These are phyloP conservation scores for Dalbergia oliveri DNA, from an alignment of 306 rosid species.

Conservation along the genomic window DNA sequence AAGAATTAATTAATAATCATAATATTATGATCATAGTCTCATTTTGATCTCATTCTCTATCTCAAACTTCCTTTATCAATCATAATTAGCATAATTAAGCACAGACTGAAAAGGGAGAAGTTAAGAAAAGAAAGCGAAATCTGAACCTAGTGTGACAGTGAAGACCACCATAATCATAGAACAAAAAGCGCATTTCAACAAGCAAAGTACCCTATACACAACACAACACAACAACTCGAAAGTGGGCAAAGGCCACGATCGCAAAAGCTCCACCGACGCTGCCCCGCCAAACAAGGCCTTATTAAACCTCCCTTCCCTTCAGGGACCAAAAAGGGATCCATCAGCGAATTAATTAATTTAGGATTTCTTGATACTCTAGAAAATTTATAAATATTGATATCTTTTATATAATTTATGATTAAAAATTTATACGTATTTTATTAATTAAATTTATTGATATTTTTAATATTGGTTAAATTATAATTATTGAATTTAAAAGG, in stretches of 20 bases:
- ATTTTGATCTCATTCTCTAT: not conserved
- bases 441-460: no score
- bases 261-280: conserved; percentile 48
- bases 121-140: not conserved
- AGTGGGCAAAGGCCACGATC: conserved; percentile 33
- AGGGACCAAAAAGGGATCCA: conserved; percentile 32
- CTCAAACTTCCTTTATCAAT: not conserved
- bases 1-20: not conserved
- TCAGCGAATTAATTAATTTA: not conserved
- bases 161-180: not conserved
- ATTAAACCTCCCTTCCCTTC: not conserved
- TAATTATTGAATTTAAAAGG: no score
- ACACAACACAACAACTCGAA: conserved; percentile 7
- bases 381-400: no score
- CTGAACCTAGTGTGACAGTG: not conserved
- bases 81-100: not conserved
- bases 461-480: no score
- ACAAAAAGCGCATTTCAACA: not conserved
- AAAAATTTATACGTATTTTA: no score
- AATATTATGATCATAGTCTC: not conserved
- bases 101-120: not conserved
- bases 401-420: no score
- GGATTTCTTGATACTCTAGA: no score
- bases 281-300: conserved; percentile 43
- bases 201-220: not conserved